Evolutionary conservation across 139 green algal species (phyloP).

Genomic region (Gonium pectorale): DNA sequence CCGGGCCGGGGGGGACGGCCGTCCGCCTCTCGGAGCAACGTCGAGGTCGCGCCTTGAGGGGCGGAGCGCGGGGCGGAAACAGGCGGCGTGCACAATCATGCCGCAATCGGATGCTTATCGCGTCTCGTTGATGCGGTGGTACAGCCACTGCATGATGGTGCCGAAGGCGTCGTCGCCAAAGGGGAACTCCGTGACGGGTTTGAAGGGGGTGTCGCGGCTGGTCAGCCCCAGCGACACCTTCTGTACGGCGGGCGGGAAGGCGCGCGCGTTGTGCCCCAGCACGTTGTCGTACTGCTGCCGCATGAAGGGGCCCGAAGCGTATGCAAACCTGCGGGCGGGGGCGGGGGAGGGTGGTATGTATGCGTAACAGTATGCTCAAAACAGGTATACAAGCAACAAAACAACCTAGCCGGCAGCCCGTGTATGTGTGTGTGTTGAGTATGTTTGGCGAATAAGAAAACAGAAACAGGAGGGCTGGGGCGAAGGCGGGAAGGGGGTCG

Average conservation of each 20-base stretch:
- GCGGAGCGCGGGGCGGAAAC: no score
- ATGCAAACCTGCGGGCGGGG: conserved; percentile 14
- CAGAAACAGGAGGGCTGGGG: no score
- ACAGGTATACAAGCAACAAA: neutral
- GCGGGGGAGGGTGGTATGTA: neutral
- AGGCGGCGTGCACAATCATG: no score
- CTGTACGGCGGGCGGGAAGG: neutral
- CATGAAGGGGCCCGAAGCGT: neutral
- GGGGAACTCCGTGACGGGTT: neutral
- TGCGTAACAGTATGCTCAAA: neutral
- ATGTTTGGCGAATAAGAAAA: no score
- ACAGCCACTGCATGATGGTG: conserved; percentile 67
- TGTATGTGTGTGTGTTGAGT: no score
- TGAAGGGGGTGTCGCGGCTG: neutral
- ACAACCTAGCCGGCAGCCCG: no score
- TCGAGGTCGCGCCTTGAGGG: no score
- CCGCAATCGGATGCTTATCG: no score
- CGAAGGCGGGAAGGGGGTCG: no score
- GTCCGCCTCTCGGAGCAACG: no score
- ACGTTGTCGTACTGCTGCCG: neutral
- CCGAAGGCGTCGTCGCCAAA: conserved; percentile 63
- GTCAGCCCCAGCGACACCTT: neutral
- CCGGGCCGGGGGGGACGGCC: no score
- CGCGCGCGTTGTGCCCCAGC: neutral
- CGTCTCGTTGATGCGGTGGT: conserved; percentile 25